Base-by-base conservation (phyloP, 2,329 filamentous ascomycete species). In the Uncinocarpus reesii region DNA sequence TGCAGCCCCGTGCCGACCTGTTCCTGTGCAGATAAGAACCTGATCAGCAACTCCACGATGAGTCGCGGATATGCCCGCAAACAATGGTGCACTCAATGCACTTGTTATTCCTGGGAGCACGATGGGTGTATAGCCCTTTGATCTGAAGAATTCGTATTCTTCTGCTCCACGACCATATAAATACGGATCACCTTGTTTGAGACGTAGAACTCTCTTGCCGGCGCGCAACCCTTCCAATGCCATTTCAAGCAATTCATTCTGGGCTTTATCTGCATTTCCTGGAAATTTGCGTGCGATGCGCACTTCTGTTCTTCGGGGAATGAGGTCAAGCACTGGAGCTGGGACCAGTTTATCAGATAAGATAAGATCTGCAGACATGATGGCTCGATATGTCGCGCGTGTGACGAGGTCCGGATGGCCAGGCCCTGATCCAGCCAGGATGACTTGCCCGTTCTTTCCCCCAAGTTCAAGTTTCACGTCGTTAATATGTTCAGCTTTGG, bases 101-200 rank as follows among this genome's bases (percentile, higher is more conserved):
- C 83, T 89, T 0, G 92, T 96, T 36, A 98, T 84, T 1, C 92
- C 92, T 0, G 92, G 92, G 1, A 98, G 71, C 0, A 98, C 89
- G 0, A 77, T 69, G 8, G 81, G 78, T 4, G 74, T 75, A 50
- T 83, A 81, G 1, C 88, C 87, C 41, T 83, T 75, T 2, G 71
- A 69, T 1, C 80, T 73, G 73, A 98, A 95, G 63, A 85, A 95
- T 24, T 80, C 78, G 32, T 87, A 86, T 65, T 98, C 92, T 64
- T 98, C 92, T 28, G 87, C 92, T 48, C 92, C 92, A 32, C 92
- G 81, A 32, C 92, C 92, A 66, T 96, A 98, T 32, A 98, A 79
- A 66, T 94, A 98, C 0, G 92, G 92, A 60, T 98, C 92, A 38
- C 92, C 92, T 64, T 98, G 92, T 70, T 98, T 98, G 37, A 98